Conservation (phyloP, 345 rosid species). For the Luvunga scandens region DNA sequence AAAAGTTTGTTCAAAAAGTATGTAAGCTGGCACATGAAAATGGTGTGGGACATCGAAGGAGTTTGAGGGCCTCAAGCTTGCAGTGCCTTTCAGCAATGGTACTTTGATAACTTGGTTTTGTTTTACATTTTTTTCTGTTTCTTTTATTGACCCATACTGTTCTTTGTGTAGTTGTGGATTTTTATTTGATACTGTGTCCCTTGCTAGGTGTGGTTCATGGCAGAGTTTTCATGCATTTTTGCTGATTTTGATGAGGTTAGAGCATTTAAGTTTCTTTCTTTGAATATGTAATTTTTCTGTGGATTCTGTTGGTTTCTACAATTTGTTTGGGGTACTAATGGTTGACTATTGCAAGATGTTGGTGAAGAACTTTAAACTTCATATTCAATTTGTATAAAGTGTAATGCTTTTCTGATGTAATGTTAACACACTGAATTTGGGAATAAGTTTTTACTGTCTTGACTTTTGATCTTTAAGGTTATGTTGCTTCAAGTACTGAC, state of each 20-base stretch:
- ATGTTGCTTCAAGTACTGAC: not conserved
- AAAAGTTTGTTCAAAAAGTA: conserved; percentile 63
- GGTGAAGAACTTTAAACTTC: not conserved
- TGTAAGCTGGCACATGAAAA: conserved; percentile 60
- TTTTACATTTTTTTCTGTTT: not conserved
- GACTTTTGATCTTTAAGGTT: not conserved
- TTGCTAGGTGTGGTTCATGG: conserved; percentile 91
- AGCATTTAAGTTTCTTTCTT: conserved; percentile 7
- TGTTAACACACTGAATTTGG: not conserved
- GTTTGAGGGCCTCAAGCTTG: conserved; percentile 72
- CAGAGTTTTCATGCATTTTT: conserved; percentile 69
- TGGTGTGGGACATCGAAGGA: conserved; percentile 47
- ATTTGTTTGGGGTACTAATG: not conserved
- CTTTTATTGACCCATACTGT: not conserved
- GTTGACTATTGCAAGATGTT: not conserved
- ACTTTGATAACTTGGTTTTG: conserved; percentile 13
- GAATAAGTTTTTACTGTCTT: not conserved
- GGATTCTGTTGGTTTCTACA: not conserved
- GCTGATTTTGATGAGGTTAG: conserved; percentile 76
- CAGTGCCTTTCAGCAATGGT: conserved; percentile 98
- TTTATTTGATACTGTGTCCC: conserved; percentile 8
- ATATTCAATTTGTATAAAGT: not conserved
- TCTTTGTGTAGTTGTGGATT: not conserved
- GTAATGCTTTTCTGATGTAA: not conserved
- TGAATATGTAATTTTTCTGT: not conserved